Conservation (phyloP, 1,284 basidiomycete species). For the Cryptococcus hybrid region DNA sequence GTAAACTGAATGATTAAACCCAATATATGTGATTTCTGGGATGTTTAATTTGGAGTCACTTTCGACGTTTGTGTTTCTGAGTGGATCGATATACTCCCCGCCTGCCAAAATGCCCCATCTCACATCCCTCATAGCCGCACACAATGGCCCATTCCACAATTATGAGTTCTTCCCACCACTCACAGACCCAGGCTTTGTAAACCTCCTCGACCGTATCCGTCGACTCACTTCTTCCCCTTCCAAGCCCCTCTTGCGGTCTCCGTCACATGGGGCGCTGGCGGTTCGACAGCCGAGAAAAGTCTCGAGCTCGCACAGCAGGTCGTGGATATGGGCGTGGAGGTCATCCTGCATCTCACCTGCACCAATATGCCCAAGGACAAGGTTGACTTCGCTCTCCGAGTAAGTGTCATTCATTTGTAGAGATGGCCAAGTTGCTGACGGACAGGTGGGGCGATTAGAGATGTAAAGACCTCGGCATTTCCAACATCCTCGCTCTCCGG, state of each 20-base stretch:
- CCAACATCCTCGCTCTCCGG: conserved; percentile 87
- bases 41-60: too few species aligned
- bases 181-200: conserved; percentile 87
- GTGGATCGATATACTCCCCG: too few species aligned
- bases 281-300: conserved; percentile 82
- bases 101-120: conserved; percentile 8
- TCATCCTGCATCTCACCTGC: conserved; percentile 93
- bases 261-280: conserved; percentile 97
- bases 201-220: conserved; percentile 75
- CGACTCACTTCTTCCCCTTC: conserved; percentile 60
- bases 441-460: conserved; percentile 53
- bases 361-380: conserved; percentile 92
- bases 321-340: conserved; percentile 58
- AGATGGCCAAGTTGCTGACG: conserved; percentile 1
- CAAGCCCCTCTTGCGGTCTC: conserved; percentile 70
- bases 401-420: conserved; percentile 45
- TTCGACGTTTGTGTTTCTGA: too few species aligned
- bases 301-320: conserved; percentile 76
- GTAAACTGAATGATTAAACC: too few species aligned
- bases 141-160: conserved; percentile 65
- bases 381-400: conserved; percentile 79
- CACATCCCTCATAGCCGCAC: conserved; percentile 17
- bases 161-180: conserved; percentile 96
- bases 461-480: conserved; percentile 77
- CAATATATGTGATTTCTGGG: too few species aligned